Evolutionary conservation across 225 moss, liverwort and hornwort genomes (phyloP).

Genomic region (Bryum argenteum): DNA sequence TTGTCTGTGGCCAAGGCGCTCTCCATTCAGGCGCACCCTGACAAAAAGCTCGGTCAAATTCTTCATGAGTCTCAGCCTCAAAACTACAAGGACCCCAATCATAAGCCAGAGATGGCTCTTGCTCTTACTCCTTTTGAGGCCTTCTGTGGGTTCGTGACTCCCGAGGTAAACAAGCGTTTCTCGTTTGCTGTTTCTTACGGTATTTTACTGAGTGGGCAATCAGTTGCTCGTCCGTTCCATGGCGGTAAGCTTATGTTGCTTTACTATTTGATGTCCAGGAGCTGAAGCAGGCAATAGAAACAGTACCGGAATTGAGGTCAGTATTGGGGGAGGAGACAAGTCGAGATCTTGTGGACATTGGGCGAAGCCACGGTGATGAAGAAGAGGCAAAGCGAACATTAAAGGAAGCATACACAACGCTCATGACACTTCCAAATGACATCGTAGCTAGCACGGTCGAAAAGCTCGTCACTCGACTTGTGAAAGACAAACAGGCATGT

Average conservation of each 20-base stretch:
- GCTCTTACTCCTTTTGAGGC: conserved; percentile 88
- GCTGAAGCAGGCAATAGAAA: conserved; percentile 66
- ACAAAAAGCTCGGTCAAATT: conserved; percentile 65
- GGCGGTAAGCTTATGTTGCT: conserved; percentile 16
- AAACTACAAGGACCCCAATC: conserved; percentile 92
- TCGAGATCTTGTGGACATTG: conserved; percentile 40
- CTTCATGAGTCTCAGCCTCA: conserved; percentile 54
- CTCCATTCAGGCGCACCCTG: conserved; percentile 96
- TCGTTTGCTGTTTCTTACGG: not conserved
- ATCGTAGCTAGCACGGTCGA: conserved; percentile 53
- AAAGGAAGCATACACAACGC: conserved; percentile 65
- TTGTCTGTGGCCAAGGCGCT: conserved; percentile 91
- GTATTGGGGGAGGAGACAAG: conserved; percentile 50
- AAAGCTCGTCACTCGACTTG: conserved; percentile 58
- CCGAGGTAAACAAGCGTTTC: conserved; percentile 41
- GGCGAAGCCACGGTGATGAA: conserved; percentile 23
- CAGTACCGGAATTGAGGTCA: conserved; percentile 66
- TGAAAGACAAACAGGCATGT: conserved; percentile 47
- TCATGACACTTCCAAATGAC: conserved; percentile 79
- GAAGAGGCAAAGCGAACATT: conserved; percentile 46
- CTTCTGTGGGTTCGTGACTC: conserved; percentile 74
- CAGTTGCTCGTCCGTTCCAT: not conserved
- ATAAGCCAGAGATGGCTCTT: conserved; percentile 98
- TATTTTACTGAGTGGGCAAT: not conserved
- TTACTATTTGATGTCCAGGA: conserved; percentile 44